These are phyloP conservation scores for Aureobasidium leucospermi DNA, from an alignment of 2,329 filamentous ascomycete genomes.

Conservation along the genomic window DNA sequence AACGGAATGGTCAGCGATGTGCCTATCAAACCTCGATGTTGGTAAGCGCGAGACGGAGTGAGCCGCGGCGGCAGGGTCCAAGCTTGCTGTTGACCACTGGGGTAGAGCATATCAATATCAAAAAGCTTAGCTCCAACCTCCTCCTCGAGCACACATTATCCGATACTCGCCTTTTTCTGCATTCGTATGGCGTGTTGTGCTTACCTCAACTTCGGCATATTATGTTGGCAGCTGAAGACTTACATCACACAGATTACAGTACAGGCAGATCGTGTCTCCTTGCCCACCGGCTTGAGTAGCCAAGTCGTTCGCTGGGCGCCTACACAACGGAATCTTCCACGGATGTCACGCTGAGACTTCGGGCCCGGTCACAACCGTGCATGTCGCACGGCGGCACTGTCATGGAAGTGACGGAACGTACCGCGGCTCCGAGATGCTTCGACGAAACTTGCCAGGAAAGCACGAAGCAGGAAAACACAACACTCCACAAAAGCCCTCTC, in stretches of 20 bases:
- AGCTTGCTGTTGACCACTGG: background rate
- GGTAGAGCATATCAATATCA: background rate
- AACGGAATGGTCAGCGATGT: constrained; percentile 6
- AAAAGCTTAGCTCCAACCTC: constrained; percentile 3
- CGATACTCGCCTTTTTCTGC: background rate
- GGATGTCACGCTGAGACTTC: background rate
- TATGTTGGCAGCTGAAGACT: background rate
- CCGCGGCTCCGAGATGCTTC: background rate
- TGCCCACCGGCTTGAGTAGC: background rate
- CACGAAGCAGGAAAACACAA: background rate
- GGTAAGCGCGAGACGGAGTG: constrained; percentile 7
- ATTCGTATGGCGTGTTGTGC: background rate
- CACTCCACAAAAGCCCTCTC: background rate
- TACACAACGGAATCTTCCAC: background rate
- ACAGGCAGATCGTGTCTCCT: background rate
- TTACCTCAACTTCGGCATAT: background rate
- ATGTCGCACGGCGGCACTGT: background rate
- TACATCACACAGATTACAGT: background rate
- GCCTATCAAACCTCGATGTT: constrained; percentile 9
- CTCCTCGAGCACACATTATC: background rate
- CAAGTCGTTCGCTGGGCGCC: background rate
- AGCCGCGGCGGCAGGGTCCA: background rate
- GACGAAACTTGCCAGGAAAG: background rate
- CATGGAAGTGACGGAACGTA: background rate
- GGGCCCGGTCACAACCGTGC: constrained; percentile 3